Conservation (phyloP, 495 filamentous ascomycete genomes). For the Talaromyces proteolyticus region DNA sequence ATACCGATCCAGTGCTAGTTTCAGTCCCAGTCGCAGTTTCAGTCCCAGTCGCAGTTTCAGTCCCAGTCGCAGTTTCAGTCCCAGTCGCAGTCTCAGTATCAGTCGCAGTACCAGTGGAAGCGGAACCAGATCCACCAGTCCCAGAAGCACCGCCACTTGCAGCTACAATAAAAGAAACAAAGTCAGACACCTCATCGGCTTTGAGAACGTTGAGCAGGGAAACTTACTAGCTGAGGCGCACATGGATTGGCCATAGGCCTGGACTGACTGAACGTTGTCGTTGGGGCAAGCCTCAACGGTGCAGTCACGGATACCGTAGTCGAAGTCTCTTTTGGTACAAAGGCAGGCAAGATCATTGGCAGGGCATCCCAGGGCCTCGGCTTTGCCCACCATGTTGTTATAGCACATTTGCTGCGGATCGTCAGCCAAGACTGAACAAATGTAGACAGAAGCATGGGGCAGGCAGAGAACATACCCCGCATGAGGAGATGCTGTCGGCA, state of each 20-base stretch:
- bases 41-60: slow-evolving; percentile 9
- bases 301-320: slow-evolving; percentile 76
- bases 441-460: not conserved
- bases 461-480: slow-evolving; percentile 28
- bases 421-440: slow-evolving; percentile 8
- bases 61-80: slow-evolving; percentile 13
- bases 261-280: slow-evolving; percentile 31
- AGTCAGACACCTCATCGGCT: not conserved
- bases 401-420: slow-evolving; percentile 58
- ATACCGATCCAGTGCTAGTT: slow-evolving; percentile 19
- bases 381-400: slow-evolving; percentile 64
- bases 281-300: slow-evolving; percentile 56
- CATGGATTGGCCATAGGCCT: slow-evolving; percentile 27
- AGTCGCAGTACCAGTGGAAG: slow-evolving; percentile 5
- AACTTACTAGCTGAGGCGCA: slow-evolving; percentile 21
- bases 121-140: slow-evolving; percentile 10
- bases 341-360: slow-evolving; percentile 57
- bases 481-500: slow-evolving; percentile 25
- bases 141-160: slow-evolving; percentile 13
- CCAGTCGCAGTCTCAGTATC: slow-evolving; percentile 22
- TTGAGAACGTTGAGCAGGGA: not conserved
- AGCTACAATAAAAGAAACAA: not conserved
- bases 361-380: slow-evolving; percentile 53
- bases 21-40: slow-evolving; percentile 9
- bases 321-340: slow-evolving; percentile 63